A percentile compares a stretch with the other conserved stretches of the same genome.
Evolutionary conservation across 495 filamentous ascomycete species (phyloP).

Genomic region (Ascodesmis nigricans): DNA sequence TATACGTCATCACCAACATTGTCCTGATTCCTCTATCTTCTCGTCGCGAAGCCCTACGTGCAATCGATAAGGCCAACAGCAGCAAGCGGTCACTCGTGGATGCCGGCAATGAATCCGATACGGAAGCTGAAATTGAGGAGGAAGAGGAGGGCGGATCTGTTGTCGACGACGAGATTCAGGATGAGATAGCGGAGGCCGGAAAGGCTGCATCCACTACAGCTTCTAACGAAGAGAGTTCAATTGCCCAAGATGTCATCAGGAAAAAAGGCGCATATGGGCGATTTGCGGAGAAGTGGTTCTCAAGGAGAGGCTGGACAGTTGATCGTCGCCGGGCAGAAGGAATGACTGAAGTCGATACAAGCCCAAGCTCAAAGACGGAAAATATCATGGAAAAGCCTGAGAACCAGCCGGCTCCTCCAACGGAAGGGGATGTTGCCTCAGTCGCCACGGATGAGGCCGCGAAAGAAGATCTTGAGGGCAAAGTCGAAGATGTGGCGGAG

Average conservation of each 20-base stretch:
- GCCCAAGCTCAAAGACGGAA: constrained; percentile 11
- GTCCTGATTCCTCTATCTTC: constrained; percentile 69
- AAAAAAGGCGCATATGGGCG: constrained; percentile 59
- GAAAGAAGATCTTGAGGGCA: constrained; percentile 4
- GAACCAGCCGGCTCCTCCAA: constrained; percentile 12
- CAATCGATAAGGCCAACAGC: constrained; percentile 41
- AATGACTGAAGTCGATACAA: constrained; percentile 24
- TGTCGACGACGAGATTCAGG: constrained; percentile 24
- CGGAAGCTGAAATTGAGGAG: constrained; percentile 22
- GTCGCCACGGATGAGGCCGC: constrained; percentile 15
- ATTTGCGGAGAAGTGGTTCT: constrained; percentile 81
- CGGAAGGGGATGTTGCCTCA: constrained; percentile 8
- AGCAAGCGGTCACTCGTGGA: constrained; percentile 22
- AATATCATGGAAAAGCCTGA: constrained; percentile 15
- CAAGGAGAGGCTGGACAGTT: constrained; percentile 49
- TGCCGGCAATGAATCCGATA: background rate
- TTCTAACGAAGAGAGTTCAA: constrained; percentile 25
- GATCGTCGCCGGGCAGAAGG: constrained; percentile 36
- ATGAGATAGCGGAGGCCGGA: constrained; percentile 19
- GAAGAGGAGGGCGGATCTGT: constrained; percentile 20
- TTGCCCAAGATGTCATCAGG: constrained; percentile 66
- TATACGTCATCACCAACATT: constrained; percentile 71
- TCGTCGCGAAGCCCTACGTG: constrained; percentile 43
- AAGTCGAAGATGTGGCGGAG: constrained; percentile 20
- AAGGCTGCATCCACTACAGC: constrained; percentile 11